Percentiles rank a stretch among this genome's conserved stretches.
Conservation (phyloP, 2,329 filamentous ascomycete genomes). For the Aciculosporium take region DNA sequence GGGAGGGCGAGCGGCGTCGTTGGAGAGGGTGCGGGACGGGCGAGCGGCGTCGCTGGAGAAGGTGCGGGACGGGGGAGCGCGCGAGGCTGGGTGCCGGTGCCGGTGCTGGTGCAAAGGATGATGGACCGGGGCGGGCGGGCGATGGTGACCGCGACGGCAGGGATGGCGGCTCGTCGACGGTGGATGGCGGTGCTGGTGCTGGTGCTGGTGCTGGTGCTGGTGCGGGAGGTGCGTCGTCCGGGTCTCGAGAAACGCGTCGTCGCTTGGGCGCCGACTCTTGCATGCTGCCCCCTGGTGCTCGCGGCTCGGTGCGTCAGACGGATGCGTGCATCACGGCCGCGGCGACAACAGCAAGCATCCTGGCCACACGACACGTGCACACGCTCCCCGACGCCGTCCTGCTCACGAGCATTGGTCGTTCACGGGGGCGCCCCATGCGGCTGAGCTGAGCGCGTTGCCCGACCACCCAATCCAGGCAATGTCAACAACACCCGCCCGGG, state of each 20-base stretch:
- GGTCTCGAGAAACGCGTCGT: conserved; percentile 8
- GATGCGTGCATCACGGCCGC: not conserved
- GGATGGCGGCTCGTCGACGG: conserved; percentile 1
- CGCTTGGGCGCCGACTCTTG: conserved; percentile 46
- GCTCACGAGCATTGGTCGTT: not conserved
- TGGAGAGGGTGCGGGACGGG: conserved; percentile 45
- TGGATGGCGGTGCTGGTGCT: not conserved
- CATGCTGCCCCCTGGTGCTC: too few relatives aligned
- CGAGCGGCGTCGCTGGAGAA: too few relatives aligned
- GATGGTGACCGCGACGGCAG: conserved; percentile 4
- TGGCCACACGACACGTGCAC: not conserved
- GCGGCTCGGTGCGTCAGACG: too few relatives aligned
- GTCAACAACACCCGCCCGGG: not conserved
- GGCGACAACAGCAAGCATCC: conserved; percentile 4
- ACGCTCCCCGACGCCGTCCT: not conserved
- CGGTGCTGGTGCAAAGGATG: too few relatives aligned
- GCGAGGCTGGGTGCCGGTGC: conserved; percentile 53
- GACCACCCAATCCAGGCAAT: conserved; percentile 2
- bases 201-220: not conserved
- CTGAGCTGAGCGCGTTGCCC: conserved; percentile 1
- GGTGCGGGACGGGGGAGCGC: conserved; percentile 31
- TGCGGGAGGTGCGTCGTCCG: not conserved
- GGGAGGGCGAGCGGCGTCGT: conserved; percentile 24
- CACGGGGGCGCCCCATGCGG: not conserved
- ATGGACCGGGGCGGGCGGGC: conserved; percentile 20